Base-by-base conservation (phyloP, 2,329 filamentous ascomycete species). In the Phaeosphaeria sp. region DNA sequence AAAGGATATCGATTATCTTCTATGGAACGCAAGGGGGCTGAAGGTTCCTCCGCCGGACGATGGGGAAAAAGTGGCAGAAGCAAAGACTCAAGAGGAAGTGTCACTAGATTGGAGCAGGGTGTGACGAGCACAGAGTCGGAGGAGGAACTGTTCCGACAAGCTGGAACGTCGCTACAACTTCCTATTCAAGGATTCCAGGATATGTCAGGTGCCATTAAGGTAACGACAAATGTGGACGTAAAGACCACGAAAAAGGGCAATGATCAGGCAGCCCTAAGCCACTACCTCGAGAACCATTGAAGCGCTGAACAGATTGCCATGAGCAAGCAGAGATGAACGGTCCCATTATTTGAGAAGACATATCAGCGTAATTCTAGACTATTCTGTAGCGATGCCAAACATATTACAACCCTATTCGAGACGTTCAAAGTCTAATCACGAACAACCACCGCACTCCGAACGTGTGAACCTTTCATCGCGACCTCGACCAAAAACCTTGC, bases 111-210 rank as follows among this genome's bases (percentile, higher is more conserved):
- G 49, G 56, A 66, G 30, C 53, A 54, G 9, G 59, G 53, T 2
- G 30, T 63, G 1, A 42, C 30, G 18, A 53, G 47, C 17, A 63
- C 53, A 1, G 62, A 63, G 47, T 62, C 59, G 11, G 59, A 68
- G 25, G 64, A 68, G 51, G 60, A 65, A 45, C 30, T 65, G 4
- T 64, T 57, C 43, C 61, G 49, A n/a, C 56, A 59, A 40, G 39
- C 49, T 9, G 43, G 49, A 2, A 52, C 49, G 30, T 20, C 27
- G 33, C 27, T 56, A 11, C 43, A 51, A 20, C n/a, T 48, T 27
- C 49, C 49, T 15, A 46, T 46, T 7, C 39, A 51, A 27, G 40
- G 43, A 17, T 13, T 3, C n/a, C 15, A 9, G 42, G 33, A 21
- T 17, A 27, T 22, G 22, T 21, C 30, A 20, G 27, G 51, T 9